A percentile compares a stretch with the other conserved stretches of the same genome.
phyloP scores from a whole-genome alignment of 2,329 filamentous ascomycete species.

The Pseudogymnoascus pannorum region DNA sequence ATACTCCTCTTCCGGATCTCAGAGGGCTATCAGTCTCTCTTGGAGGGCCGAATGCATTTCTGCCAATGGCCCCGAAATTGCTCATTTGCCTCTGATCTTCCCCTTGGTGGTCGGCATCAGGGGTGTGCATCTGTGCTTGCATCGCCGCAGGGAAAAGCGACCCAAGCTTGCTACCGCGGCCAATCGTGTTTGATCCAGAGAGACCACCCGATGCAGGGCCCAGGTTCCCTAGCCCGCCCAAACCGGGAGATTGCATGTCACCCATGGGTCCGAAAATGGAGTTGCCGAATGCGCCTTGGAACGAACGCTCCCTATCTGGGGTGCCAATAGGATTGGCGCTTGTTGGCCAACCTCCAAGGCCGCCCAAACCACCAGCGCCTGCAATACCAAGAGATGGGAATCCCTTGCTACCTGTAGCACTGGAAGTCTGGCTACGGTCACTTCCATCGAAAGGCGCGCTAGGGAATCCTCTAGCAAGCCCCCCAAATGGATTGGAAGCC shows the following conservation, averaged over 20 bases:
- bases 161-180: constrained; percentile 73
- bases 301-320: constrained; percentile 58
- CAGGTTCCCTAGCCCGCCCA: constrained; percentile 63
- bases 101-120: constrained; percentile 55
- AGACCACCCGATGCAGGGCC: constrained; percentile 49
- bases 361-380: constrained; percentile 41
- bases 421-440: constrained; percentile 89
- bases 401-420: constrained; percentile 65
- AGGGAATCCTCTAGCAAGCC: constrained; percentile 45
- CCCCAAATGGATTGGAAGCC: constrained; percentile 45
- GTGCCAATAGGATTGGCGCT: constrained; percentile 57
- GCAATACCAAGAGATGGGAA: constrained; percentile 58
- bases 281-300: constrained; percentile 61
- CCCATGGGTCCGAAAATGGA: constrained; percentile 71
- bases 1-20: constrained; percentile 45
- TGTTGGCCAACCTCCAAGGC: constrained; percentile 38
- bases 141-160: constrained; percentile 82
- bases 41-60: constrained; percentile 48
- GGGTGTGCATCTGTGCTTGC: constrained; percentile 81
- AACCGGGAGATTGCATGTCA: constrained; percentile 67
- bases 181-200: constrained; percentile 57
- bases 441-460: constrained; percentile 50
- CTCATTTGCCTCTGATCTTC: constrained; percentile 57
- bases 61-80: constrained; percentile 60
- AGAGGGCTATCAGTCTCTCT: constrained; percentile 56